Conservation (phyloP, 1,284 basidiomycete genomes). For the Bondarzewia mesenterica region DNA sequence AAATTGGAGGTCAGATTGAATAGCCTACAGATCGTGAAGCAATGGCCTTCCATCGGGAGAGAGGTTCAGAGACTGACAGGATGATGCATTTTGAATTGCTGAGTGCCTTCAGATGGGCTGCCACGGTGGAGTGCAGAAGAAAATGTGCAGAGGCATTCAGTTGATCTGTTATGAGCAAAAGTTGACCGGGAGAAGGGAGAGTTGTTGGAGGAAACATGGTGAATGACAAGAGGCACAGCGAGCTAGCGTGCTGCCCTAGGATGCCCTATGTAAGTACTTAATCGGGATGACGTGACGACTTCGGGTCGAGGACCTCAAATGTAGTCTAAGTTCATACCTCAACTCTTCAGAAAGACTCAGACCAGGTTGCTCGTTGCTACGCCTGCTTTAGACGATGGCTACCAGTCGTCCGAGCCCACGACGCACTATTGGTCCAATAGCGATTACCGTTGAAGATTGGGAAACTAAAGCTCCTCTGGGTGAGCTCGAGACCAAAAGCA, state of each 20-base stretch:
- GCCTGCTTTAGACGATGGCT: too few species aligned
- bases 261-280: too few species aligned
- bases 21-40: constrained; percentile 54
- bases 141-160: constrained; percentile 62
- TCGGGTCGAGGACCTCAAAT: too few species aligned
- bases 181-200: constrained; percentile 34
- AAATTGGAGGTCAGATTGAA: too few species aligned
- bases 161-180: constrained; percentile 59
- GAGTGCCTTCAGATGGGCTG: constrained; percentile 37
- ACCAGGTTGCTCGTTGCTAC: too few species aligned
- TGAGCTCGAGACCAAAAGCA: constrained; percentile 62
- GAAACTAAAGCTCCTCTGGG: constrained; percentile 71
- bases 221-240: background rate
- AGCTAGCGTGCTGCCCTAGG: too few species aligned
- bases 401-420: too few species aligned
- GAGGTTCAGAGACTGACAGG: constrained; percentile 47
- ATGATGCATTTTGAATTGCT: constrained; percentile 31
- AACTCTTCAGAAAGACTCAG: too few species aligned
- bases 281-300: too few species aligned
- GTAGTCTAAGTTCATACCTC: too few species aligned
- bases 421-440: too few species aligned
- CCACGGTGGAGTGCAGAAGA: constrained; percentile 43
- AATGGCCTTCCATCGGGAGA: constrained; percentile 53
- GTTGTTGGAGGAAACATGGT: constrained; percentile 38
- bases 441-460: constrained; percentile 83